A percentile compares a stretch with the other conserved stretches of the same genome.
Conservation (phyloP, 164 flowering plant species). For the Vitis cinerea region DNA sequence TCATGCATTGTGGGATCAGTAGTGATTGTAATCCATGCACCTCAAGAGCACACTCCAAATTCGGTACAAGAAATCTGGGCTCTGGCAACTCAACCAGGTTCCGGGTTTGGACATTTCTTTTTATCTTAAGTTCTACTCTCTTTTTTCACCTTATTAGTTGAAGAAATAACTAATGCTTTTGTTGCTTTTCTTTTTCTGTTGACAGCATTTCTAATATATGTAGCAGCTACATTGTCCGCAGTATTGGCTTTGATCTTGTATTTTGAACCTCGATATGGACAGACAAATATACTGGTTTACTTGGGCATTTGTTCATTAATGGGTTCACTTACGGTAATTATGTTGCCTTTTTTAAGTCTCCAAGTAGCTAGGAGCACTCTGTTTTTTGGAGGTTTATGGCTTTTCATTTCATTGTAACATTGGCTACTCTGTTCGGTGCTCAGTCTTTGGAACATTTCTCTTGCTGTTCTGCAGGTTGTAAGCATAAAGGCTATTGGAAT, state of each 20-base stretch:
- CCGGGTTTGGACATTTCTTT: background rate
- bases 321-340: constrained; percentile 83
- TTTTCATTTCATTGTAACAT: background rate
- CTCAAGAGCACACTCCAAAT: constrained; percentile 71
- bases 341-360: constrained; percentile 6
- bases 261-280: constrained; percentile 90
- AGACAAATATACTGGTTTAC: constrained; percentile 80
- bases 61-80: constrained; percentile 85
- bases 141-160: background rate
- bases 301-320: constrained; percentile 87
- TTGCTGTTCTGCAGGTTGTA: constrained; percentile 52
- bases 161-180: constrained; percentile 3
- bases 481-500: constrained; percentile 90
- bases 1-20: constrained; percentile 93
- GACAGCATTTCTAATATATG: constrained; percentile 78
- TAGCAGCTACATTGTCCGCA: constrained; percentile 52
- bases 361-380: background rate
- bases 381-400: background rate
- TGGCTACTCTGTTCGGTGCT: background rate
- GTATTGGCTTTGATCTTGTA: constrained; percentile 66
- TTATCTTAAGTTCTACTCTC: background rate
- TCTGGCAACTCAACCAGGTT: constrained; percentile 89
- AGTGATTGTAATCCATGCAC: constrained; percentile 92
- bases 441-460: constrained; percentile 2
- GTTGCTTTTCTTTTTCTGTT: constrained; percentile 11